Conservation (phyloP, 148 eudicot genomes). For the Chenopodium suecicum region DNA sequence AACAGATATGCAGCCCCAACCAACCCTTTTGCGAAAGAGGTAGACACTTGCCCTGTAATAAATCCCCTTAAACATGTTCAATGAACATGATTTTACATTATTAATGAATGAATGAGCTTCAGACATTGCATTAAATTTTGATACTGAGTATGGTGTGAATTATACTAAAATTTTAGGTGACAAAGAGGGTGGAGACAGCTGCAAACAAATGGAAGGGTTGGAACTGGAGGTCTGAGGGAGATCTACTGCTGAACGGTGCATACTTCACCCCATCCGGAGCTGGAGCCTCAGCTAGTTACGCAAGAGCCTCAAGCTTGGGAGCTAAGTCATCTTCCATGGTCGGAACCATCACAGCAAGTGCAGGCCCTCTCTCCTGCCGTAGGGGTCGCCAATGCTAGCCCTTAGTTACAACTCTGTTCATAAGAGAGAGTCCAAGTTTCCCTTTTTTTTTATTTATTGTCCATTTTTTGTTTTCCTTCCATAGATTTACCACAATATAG, state of each 20-base stretch:
- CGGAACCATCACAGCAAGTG: constrained; percentile 66
- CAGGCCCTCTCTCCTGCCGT: constrained; percentile 79
- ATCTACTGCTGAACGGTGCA: constrained; percentile 81
- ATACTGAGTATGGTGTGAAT: neutral
- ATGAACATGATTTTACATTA: neutral
- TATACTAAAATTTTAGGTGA: constrained; percentile 48
- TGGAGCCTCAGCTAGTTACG: constrained; percentile 84
- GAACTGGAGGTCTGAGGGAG: constrained; percentile 98
- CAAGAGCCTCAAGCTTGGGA: constrained; percentile 83
- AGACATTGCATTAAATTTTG: neutral
- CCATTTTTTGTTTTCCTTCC: neutral
- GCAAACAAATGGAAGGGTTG: constrained; percentile 61
- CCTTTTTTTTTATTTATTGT: neutral
- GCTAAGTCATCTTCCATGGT: constrained; percentile 91
- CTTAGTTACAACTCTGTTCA: constrained; percentile 5
- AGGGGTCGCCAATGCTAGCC: constrained; percentile 65
- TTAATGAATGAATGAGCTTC: neutral
- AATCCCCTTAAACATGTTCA: neutral
- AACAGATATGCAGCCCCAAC: constrained; percentile 83
- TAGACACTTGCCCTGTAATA: constrained; percentile 21
- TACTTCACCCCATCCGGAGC: constrained; percentile 87
- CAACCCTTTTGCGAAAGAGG: constrained; percentile 83
- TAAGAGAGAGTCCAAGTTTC: constrained; percentile 10
- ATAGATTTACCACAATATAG: constrained; percentile 23
- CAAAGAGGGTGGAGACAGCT: constrained; percentile 74